Base-by-base conservation (phyloP, 1,284 basidiomycete genomes). In the Polyporus tsugae region DNA sequence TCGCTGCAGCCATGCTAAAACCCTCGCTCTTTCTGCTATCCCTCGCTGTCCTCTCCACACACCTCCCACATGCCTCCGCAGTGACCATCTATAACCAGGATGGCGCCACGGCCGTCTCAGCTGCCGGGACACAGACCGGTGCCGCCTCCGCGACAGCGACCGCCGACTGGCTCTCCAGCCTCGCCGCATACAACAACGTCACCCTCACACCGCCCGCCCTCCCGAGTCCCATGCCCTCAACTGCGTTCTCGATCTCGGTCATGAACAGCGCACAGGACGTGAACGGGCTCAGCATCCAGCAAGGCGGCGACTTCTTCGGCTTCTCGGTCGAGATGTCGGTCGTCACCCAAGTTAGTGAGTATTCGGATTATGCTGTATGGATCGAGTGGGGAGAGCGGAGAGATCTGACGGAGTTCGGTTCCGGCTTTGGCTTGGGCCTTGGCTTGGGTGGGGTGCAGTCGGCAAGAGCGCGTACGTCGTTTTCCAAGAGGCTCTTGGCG, bases 321-420 rank as follows among this genome's bases (percentile, higher is more conserved):
- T 91, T 93, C 73, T 91, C 89, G 1, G 82, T 94, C 63, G 92
- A 93, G 78, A 85, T 93, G 82, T 91, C 89, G 33, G 89, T 93
- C 17, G 87, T 86, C 1, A 86, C 86, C 67, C 86, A 88, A 80
- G 81, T 91, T 63, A 79, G 89, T 90, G 77, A 79, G 89, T 87
- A 57, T 33, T 44, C 79, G 22, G 49, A 5, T 65, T 41, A 29
- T 25, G 58, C 22, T 15, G 22, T 41, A 13, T 35, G 44, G 29
- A 36, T 36, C 39, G 15, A 4, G 13, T 11, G 4, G 60, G 19
- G 42, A 36, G 11, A 19, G 11, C 29, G 41, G 33, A 33, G 60
- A 22, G 42, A 49, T 62, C 60, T 62, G 60, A 62, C 58, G 58
- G 38, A 39, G 36, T 42, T 41, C 36, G 35, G n/a, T 52, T 46